These are phyloP conservation scores for Umbellularia californica DNA, from an alignment of 164 flowering plant genomes.

Conservation along the genomic window DNA sequence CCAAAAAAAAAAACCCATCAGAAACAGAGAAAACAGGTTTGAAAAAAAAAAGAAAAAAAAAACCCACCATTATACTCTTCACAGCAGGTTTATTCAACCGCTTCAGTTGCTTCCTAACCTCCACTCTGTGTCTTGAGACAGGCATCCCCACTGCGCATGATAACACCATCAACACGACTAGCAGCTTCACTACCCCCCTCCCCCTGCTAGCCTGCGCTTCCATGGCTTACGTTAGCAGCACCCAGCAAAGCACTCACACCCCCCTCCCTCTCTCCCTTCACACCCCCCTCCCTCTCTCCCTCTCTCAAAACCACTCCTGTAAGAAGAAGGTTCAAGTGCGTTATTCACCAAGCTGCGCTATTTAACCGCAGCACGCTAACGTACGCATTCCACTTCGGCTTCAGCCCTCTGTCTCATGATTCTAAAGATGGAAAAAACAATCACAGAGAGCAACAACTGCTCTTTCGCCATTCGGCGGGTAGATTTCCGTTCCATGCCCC, in stretches of 20 bases:
- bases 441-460: background rate
- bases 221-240: constrained; percentile 6
- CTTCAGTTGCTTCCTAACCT: constrained; percentile 70
- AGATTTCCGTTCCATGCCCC: no score
- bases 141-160: constrained; percentile 25
- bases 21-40: background rate
- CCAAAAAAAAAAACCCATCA: background rate
- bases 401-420: background rate
- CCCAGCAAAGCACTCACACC: background rate
- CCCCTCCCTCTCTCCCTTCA: background rate
- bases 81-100: constrained; percentile 76
- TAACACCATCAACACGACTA: constrained; percentile 15
- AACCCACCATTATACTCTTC: constrained; percentile 62
- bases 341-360: background rate
- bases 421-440: background rate
- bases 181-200: constrained; percentile 6
- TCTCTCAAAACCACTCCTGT: background rate
- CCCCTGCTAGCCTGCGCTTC: constrained; percentile 10
- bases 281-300: background rate
- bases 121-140: constrained; percentile 55
- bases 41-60: constrained; percentile 2
- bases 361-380: constrained; percentile 4
- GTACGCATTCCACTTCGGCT: background rate
- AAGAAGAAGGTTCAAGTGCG: background rate
- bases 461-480: no score